Base-by-base conservation (phyloP, 1,139 yeast species). In the Blastobotrys raffinosifermentans region DNA sequence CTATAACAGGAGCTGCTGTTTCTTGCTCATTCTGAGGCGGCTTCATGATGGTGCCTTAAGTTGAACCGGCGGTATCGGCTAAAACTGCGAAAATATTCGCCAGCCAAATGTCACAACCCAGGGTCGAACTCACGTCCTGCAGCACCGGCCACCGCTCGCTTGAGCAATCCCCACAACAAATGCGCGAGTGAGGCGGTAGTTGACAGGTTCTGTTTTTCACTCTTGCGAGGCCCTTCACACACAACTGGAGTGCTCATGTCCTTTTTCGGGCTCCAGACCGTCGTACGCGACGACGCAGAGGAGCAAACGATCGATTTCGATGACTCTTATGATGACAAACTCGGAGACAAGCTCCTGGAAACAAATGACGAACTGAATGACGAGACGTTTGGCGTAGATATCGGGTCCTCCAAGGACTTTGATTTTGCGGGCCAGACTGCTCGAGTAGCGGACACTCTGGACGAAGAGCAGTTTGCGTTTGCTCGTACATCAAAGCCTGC, bases 291-390 rank as follows among this genome's bases (percentile, higher is more conserved):
- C 35, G 50, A 47, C 39, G 49, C 47, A 21, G 41, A 37, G 15
- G 45, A 47, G 37, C 48, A 47, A 26, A 47, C 53, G 22, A 57
- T 59, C 43, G 93, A 83, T 54, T 87, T 84, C 55, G 93, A 85
- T 51, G 94, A 86, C 37, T 80, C 94, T 13, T 84, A 83, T 56
- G 85, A 81, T 46, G 61, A 58, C 39, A 89, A 89, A 3, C 70
- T 82, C 41, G 91, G 87, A 2, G 84, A 75, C 20, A 70, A 70
- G 43, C 70, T 75, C 34, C 72, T 71, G 31, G 93, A 82, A 47
- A 79, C 75, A 23, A 87, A 80, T 42, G 96, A 87, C 57, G 87
- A 80, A 37, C 69, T 85, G 53, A 89, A 89, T 57, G 83, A 79
- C 45, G 94, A 85, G 55, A 89, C 97, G 1, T 89, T 89, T 64